Base-by-base conservation (phyloP, 78 protist species). In the Pigoraptor vietnamica region DNA sequence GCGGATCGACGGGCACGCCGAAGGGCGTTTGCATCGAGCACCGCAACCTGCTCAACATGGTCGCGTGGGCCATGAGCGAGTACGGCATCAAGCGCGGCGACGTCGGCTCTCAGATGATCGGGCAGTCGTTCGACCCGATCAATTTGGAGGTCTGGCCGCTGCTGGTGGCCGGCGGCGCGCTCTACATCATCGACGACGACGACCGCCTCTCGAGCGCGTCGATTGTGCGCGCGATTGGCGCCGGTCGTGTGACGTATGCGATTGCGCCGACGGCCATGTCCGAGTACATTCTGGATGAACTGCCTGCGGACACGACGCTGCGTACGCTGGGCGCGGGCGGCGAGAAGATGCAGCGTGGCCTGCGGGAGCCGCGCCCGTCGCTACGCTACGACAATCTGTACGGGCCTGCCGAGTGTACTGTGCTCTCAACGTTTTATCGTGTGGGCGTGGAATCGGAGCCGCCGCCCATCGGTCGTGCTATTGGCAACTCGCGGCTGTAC, bases 1-100 rank as follows among this genome's bases (percentile, higher is more conserved):
- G 89, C 23, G 95, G 95, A 0, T 36, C 92, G 24, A 94, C 96
- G 9, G 96, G 96, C 6, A 35, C 2, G 1, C 95, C 96, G 14
- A 94, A 94, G 93, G 95, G 94, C 39, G 67, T 48, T 6, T 48
- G 67, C 67, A 48, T 48, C 14, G 67, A 48, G 14, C 67, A 48
- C 67, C 67, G 67, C 67, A 48, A 48, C 67, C 67, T 48, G 6
- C 67, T 48, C 67, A 48, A 48, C 14, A 48, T 48, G 67, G 67
- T 48, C 67, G 14, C 67, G 67, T 48, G 67, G 67, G 67, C 67
- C 6, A 48, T 48, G 14, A 6, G 67, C 67, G 67, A 48, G 67
- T 48, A 48, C 67, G 14, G 14, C 67, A 21, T 48, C 14, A 14
- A 14, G 67, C 6, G 29, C 29, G 67, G 67, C 67, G 67, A 48